Evolutionary conservation across 257 asterid species (phyloP), one percentile per base, ranked within the genome.

Genomic region (Forsythia suspensa): DNA sequence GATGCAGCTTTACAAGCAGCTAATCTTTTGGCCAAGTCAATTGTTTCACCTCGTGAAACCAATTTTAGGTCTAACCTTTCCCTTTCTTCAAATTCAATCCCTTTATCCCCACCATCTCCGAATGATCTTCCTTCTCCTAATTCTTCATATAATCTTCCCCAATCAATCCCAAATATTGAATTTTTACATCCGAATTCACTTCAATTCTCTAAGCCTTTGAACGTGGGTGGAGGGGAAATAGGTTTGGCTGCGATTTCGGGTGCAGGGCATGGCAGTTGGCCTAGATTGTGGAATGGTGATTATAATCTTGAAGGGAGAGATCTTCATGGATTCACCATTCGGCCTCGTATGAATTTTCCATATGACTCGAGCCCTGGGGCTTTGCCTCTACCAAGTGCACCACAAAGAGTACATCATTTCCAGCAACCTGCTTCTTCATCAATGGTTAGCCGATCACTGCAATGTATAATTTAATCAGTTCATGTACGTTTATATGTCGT

Each of bases 401-500:
- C 83, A 77, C 91, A 83, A 61, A 89, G 90, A 85, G 85, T 92
- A 63, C 88, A 79, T 65, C 92, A 85, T 29, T 85, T 82, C 77
- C 93, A 86, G 24, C 91, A 72, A 21, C 74, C 84, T 39, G 29
- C 82, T 38, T 80, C 87, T 81, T 82, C 90, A 69, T 79, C 91
- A 57, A 80, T 85, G 90, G 97, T 91, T 65, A 68, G 96, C 78
- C 38, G 41, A 51, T 6, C 29, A 37, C 20, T 82, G 2, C 12
- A 51, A 15, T 48, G 21, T 70, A 21, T 3, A 8, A 48, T 21
- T 37, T 65, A 20, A 18, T 63, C 34, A 1, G 29, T 42, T 79
- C 29, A 20, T 9, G 10, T 24, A 11, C 15, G 9, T n/a, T 18
- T 52, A 3, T 52, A 46, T 61, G 7, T 57, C 69, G 13, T 76